phyloP scores from a whole-genome alignment of 352 stramenopile species.

The Globisporangium carolinianum region DNA sequence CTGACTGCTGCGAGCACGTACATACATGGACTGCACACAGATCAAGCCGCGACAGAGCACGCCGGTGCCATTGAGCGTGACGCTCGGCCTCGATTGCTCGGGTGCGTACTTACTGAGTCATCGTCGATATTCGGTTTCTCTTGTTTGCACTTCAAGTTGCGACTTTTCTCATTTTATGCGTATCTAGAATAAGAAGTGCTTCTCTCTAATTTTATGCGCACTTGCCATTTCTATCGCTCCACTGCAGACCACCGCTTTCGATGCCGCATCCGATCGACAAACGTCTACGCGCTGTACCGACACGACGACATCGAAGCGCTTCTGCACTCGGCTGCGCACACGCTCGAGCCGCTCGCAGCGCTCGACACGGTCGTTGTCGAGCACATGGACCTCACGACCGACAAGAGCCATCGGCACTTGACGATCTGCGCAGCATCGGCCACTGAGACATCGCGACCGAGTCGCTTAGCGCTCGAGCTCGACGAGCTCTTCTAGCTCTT shows the following conservation, averaged over 20 bases:
- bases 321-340: constrained; percentile 18
- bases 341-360: constrained; percentile 41
- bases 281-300: constrained; percentile 55
- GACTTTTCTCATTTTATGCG: background rate
- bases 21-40: constrained; percentile 14
- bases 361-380: constrained; percentile 70
- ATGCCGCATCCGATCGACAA: constrained; percentile 63
- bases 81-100: constrained; percentile 36
- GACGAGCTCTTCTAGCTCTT: constrained; percentile 78
- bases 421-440: constrained; percentile 18
- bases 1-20: no score
- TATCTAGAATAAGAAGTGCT: background rate
- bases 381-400: constrained; percentile 53
- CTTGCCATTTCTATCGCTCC: background rate
- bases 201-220: background rate
- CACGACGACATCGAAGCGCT: constrained; percentile 53
- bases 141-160: background rate
- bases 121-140: background rate
- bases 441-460: constrained; percentile 1
- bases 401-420: constrained; percentile 45
- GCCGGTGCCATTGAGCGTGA: constrained; percentile 49
- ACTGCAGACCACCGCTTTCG: constrained; percentile 52
- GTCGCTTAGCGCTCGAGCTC: constrained; percentile 50
- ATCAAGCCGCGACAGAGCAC: constrained; percentile 52
- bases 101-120: constrained; percentile 17